Base-by-base conservation (phyloP, 2,329 filamentous ascomycete genomes). In the Achaetomium macrosporum region DNA sequence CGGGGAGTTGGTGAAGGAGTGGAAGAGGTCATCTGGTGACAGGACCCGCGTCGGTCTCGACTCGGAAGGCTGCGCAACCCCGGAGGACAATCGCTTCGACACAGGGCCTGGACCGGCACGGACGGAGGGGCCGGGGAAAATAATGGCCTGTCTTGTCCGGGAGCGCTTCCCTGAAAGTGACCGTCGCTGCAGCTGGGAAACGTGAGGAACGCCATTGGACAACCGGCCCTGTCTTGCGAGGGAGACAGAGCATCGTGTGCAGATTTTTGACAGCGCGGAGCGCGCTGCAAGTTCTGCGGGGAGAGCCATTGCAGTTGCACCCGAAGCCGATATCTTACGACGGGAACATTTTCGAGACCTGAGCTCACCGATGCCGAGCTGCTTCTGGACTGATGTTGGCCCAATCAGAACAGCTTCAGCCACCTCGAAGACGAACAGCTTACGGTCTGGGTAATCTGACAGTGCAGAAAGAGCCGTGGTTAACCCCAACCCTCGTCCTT, bases 1-100 rank as follows among this genome's bases (percentile, higher is more conserved):
- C 9, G 95, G 93, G 13, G 93, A 99, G 59, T 85, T 78, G 35
- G 89, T 88, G 69, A 93, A 95, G 10, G 89, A 83, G 71, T 99
- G 92, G 76, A 97, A 99, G 52, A 99, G 84, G 67, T 96, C 87
- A 71, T 95, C 83, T 47, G 83, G 78, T 58, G 76, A 76, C 25
- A 95, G 77, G 31, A 73, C 62, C 11, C 59, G 68, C 42, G 63
- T 63, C 42, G 52, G 20, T 30, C 37, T 41, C 6, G 62, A 44
- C 35, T 41, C 49, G 37, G 54, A 49, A 40, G 53, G 31, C 39
- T 56, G 57, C n/a, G 57, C 52, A 48, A 59, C 37, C 8, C 50
- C 54, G 9, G 59, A 59, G 10, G 56, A 56, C 15, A 57, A 45
- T 3, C 59, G 58, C 39, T 50, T 60, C 11, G 51, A 20, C 11